A percentile compares a stretch with the other conserved stretches of the same genome.
These are phyloP conservation scores for Cajanus cajan DNA, from an alignment of 306 rosid genomes.

Conservation along the genomic window DNA sequence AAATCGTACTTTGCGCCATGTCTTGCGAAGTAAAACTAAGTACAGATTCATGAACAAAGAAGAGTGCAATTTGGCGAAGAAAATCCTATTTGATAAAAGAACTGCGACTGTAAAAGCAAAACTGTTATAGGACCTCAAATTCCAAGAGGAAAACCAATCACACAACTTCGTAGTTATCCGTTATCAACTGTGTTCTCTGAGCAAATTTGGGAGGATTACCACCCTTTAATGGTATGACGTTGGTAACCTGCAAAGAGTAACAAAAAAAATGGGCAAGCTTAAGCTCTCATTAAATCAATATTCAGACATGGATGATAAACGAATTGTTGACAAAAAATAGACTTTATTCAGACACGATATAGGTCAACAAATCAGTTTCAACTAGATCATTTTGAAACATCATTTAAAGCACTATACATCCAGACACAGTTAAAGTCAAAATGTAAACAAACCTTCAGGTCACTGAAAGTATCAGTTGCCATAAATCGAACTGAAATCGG, in stretches of 20 bases:
- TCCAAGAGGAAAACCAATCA: slow-evolving; percentile 38
- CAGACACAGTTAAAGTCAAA: not conserved
- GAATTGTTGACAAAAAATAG: not conserved
- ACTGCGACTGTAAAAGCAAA: not conserved
- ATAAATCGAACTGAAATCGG: slow-evolving; percentile 82
- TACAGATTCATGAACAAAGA: slow-evolving; percentile 7
- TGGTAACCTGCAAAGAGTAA: slow-evolving; percentile 49
- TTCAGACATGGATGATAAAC: not conserved
- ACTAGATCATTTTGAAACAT: not conserved
- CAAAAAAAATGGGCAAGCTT: not conserved
- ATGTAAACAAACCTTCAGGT: slow-evolving; percentile 68
- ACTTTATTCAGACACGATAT: not conserved
- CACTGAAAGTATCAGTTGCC: slow-evolving; percentile 80
- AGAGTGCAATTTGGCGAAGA: slow-evolving; percentile 12
- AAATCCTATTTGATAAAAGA: slow-evolving; percentile 21
- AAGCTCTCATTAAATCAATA: slow-evolving; percentile 2
- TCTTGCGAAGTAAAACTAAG: slow-evolving; percentile 17
- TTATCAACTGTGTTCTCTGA: slow-evolving; percentile 86
- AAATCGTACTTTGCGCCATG: not conserved
- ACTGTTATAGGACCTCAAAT: slow-evolving; percentile 18
- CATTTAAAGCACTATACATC: not conserved
- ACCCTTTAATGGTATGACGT: slow-evolving; percentile 67
- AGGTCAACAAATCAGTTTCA: slow-evolving; percentile 6
- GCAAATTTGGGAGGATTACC: slow-evolving; percentile 75
- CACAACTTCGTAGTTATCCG: slow-evolving; percentile 85